Evolutionary conservation across 345 rosid genomes (phyloP), one percentile per base, ranked within the genome.

Genomic region (Linum lewisii): DNA sequence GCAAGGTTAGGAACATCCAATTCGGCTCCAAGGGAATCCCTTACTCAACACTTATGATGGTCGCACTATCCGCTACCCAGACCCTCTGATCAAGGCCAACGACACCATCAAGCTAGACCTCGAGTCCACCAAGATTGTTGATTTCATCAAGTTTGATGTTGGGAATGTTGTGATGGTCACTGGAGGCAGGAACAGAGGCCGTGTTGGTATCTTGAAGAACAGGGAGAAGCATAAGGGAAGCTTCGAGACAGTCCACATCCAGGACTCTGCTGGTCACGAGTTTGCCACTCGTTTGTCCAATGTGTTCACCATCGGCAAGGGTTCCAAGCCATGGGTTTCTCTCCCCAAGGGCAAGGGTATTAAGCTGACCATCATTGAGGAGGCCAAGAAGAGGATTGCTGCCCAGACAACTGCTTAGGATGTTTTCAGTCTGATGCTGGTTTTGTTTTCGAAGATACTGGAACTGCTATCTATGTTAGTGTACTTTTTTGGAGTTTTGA

Each of bases 141-240:
- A 88, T 44, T 84, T 88, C 77, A 82, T 88, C 76, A 84, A 86
- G 80, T 86, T 86, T 58, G 96, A 88, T 54, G 90, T 86, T 0
- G 96, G 96, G 10, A 88, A 88, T 51, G 94, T 88, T 57, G 94
- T 88, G 69, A 88, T 84, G 96, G 96, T 88, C 21, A 88, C 96
- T 0, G 96, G 94, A 11, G 96, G 96, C 3, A 82, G 96, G 70
- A 88, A 88, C 77, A 86, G 88, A 68, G 96, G 94, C 32, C 87
- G 94, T 58, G 94, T 84, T 13, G 96, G 96, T 37, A 77, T 86
- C 54, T 75, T 88, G 20, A 88, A 88, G 79, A 85, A 70, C 78
- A 65, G 94, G 54, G 96, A 88, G 70, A 88, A 88, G 77, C 88
- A 85, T 19, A 85, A 88, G 88, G 94, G 96, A 58, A 85, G 83